Conservation (phyloP, 176 grass and related monocot species). For the Bonia amplexicaulis region DNA sequence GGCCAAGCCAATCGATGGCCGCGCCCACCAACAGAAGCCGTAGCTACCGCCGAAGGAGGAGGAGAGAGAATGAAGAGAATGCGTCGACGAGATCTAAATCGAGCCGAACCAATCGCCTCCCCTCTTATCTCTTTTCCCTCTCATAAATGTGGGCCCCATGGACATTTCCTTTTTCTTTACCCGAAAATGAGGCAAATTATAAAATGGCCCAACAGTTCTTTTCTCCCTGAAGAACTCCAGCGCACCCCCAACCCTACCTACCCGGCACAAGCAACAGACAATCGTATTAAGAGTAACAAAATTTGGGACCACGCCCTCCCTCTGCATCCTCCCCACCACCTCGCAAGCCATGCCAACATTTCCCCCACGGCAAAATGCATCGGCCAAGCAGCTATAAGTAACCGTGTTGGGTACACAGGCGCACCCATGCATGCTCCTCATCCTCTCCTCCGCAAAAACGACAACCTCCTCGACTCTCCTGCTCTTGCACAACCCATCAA, state of each 20-base stretch:
- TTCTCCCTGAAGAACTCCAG: constrained; percentile 72
- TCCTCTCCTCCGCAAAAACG: constrained; percentile 38
- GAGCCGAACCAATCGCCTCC: no score
- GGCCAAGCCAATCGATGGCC: not conserved
- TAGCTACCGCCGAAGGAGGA: no score
- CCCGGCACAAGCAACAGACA: constrained; percentile 51
- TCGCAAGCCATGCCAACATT: constrained; percentile 37
- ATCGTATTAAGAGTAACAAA: constrained; percentile 52
- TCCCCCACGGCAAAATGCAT: constrained; percentile 52
- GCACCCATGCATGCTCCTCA: constrained; percentile 25
- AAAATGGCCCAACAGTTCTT: no score
- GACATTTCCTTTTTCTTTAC: no score
- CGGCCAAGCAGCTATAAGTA: constrained; percentile 64
- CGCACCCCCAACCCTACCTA: constrained; percentile 41
- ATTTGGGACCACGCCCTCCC: constrained; percentile 25
- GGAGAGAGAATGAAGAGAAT: no score
- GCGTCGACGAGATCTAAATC: no score
- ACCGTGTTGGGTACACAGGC: not conserved
- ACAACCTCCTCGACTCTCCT: constrained; percentile 45
- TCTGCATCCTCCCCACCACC: constrained; percentile 51
- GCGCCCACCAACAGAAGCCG: no score
- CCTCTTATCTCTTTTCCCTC: no score
- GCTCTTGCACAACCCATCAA: constrained; percentile 56
- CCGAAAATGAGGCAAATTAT: no score
- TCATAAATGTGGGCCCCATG: no score